Percentiles rank a stretch among this genome's conserved stretches.
Conservation (phyloP, 2,329 filamentous ascomycete species). For the Phialemonium atrogriseum region DNA sequence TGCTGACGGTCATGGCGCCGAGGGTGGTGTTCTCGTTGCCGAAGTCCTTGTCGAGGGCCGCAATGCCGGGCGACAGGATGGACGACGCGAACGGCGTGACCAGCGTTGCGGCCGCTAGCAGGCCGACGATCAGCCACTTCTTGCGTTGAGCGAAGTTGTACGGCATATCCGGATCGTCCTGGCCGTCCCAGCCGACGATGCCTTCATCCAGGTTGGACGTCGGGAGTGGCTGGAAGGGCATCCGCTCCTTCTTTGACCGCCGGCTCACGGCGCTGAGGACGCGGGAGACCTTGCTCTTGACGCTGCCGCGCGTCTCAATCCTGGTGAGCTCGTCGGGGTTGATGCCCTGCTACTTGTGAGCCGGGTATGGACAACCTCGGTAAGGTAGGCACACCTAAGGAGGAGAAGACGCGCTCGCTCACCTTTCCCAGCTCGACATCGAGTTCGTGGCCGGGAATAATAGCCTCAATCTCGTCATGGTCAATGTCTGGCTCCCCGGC, state of each 20-base stretch:
- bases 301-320: slow-evolving; percentile 13
- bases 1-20: slow-evolving; percentile 47
- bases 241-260: slow-evolving; percentile 18
- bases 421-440: slow-evolving; percentile 19
- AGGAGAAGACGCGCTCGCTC: slow-evolving; percentile 2
- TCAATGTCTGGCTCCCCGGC: slow-evolving; percentile 14
- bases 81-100: slow-evolving; percentile 59
- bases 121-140: slow-evolving; percentile 50
- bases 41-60: slow-evolving; percentile 35
- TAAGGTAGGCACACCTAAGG: background rate
- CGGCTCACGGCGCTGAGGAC: slow-evolving; percentile 18
- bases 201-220: slow-evolving; percentile 40
- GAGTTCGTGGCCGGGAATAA: slow-evolving; percentile 16
- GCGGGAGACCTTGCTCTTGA: slow-evolving; percentile 16
- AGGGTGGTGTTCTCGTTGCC: slow-evolving; percentile 30
- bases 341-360: slow-evolving; percentile 6
- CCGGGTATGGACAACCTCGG: background rate
- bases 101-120: slow-evolving; percentile 53
- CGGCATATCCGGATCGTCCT: slow-evolving; percentile 49
- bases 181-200: slow-evolving; percentile 53
- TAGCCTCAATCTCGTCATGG: slow-evolving; percentile 20
- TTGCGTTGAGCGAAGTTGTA: slow-evolving; percentile 46
- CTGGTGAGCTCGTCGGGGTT: slow-evolving; percentile 10
- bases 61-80: slow-evolving; percentile 44
- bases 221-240: slow-evolving; percentile 30